Conservation (phyloP, 176 grass and related monocot genomes). For the Leersia perrieri region DNA sequence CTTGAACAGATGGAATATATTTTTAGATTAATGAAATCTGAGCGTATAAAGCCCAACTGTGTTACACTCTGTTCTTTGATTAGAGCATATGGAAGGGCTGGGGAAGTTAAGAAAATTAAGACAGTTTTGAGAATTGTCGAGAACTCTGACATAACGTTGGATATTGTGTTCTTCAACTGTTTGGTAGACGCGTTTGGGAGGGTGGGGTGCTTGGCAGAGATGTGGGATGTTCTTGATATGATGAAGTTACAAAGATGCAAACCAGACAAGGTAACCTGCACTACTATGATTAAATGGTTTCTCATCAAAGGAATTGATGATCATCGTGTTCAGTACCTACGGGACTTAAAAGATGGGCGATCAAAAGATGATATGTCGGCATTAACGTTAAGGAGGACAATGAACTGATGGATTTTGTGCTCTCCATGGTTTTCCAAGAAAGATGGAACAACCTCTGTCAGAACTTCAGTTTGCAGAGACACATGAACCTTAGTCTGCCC, state of each 20-base stretch:
- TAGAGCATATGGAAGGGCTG: constrained; percentile 82
- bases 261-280: constrained; percentile 81
- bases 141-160: constrained; percentile 84
- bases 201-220: constrained; percentile 76
- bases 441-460: neutral
- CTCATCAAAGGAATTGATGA: constrained; percentile 79
- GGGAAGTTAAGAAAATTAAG: constrained; percentile 67
- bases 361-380: constrained; percentile 22
- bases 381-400: constrained; percentile 4
- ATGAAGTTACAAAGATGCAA: constrained; percentile 59
- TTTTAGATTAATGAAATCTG: constrained; percentile 97
- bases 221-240: constrained; percentile 79
- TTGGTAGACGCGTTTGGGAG: constrained; percentile 92
- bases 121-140: constrained; percentile 63
- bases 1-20: constrained; percentile 90
- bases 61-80: constrained; percentile 86
- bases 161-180: constrained; percentile 91
- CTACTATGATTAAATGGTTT: constrained; percentile 94
- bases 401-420: neutral
- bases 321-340: constrained; percentile 66
- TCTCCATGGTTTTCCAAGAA: neutral
- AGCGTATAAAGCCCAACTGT: constrained; percentile 87
- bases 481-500: neutral
- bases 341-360: constrained; percentile 51
- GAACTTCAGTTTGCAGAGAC: neutral